Conservation (phyloP, 176 grass and related monocot species). For the Lolium perenne region DNA sequence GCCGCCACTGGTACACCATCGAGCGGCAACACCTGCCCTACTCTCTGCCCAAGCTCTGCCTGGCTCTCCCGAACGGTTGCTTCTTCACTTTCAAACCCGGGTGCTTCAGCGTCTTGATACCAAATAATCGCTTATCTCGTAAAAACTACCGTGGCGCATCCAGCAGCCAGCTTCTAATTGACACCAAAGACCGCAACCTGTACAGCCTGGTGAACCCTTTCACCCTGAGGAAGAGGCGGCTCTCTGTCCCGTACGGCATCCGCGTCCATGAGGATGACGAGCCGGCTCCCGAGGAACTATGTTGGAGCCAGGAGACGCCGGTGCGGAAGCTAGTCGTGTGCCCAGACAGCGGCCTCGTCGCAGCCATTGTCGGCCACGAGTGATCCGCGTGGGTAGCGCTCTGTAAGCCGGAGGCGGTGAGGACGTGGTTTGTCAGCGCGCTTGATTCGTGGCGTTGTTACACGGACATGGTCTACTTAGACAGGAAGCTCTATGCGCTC, state of each 20-base stretch:
- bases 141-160: neutral
- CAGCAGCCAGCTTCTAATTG: neutral
- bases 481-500: slow-evolving; percentile 12
- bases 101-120: neutral
- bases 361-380: slow-evolving; percentile 20
- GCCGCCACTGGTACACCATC: neutral
- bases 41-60: neutral
- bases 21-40: neutral
- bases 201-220: neutral
- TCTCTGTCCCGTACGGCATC: neutral
- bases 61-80: neutral
- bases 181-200: neutral
- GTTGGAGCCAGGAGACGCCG: neutral
- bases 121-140: too few species aligned
- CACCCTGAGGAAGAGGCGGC: neutral
- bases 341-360: neutral
- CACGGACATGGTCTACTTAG: slow-evolving; percentile 1
- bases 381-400: slow-evolving; percentile 21
- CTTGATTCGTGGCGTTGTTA: slow-evolving; percentile 30
- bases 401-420: neutral
- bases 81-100: neutral
- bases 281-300: neutral
- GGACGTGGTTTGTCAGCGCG: neutral
- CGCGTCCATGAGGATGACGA: neutral
- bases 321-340: slow-evolving; percentile 13